Evolutionary conservation across 306 rosid species (phyloP).

Genomic region (Dalbergia cultrata): DNA sequence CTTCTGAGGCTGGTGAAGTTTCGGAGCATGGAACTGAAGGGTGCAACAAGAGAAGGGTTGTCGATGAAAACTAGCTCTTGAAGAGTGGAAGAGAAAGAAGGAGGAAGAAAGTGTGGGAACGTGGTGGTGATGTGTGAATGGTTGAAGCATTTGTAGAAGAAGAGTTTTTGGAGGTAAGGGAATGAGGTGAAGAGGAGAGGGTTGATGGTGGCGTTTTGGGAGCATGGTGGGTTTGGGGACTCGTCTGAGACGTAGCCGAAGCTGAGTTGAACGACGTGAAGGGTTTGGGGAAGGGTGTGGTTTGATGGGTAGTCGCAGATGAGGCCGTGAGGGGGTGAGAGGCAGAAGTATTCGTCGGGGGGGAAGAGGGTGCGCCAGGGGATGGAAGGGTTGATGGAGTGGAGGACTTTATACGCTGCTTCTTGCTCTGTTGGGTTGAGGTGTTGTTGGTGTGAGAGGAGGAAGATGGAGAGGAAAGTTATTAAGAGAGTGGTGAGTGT

Average conservation of each 20-base stretch:
- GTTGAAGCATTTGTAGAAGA: constrained; percentile 86
- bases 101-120: not conserved
- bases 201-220: constrained; percentile 59
- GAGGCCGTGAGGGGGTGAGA: constrained; percentile 74
- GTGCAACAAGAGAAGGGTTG: constrained; percentile 62
- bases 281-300: constrained; percentile 26
- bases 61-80: constrained; percentile 78
- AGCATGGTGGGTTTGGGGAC: constrained; percentile 78
- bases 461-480: constrained; percentile 13
- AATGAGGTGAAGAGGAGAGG: constrained; percentile 70
- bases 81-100: constrained; percentile 45
- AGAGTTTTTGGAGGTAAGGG: constrained; percentile 71
- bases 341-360: constrained; percentile 64
- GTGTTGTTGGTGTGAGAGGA: constrained; percentile 57
- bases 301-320: constrained; percentile 56
- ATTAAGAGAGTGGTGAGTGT: not conserved
- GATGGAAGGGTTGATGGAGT: constrained; percentile 67
- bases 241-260: constrained; percentile 81
- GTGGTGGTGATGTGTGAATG: constrained; percentile 11
- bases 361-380: constrained; percentile 77
- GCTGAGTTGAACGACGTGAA: constrained; percentile 65
- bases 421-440: constrained; percentile 59
- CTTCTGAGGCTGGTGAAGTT: constrained; percentile 64
- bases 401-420: constrained; percentile 59
- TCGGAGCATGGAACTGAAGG: constrained; percentile 51